These are phyloP conservation scores for Globisporangium uncinulatum DNA, from an alignment of 352 stramenopile species.

Conservation along the genomic window DNA sequence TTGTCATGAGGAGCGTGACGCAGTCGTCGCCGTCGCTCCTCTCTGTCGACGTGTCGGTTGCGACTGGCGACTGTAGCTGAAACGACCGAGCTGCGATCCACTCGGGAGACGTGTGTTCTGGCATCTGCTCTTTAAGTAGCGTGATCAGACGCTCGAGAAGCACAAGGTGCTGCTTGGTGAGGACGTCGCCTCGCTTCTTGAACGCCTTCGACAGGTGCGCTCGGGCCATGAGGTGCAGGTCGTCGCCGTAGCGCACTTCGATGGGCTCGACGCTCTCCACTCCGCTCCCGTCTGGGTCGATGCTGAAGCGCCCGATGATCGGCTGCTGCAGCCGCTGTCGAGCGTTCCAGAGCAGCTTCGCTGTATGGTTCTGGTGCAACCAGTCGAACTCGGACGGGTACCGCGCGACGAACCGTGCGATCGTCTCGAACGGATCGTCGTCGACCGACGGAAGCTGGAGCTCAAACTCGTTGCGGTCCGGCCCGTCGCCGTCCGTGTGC, in stretches of 20 bases:
- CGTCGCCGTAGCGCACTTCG: conserved; percentile 33
- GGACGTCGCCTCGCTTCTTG: background rate
- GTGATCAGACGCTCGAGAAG: conserved; percentile 2
- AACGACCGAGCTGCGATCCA: conserved; percentile 23
- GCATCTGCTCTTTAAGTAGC: conserved; percentile 1
- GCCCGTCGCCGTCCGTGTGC: background rate
- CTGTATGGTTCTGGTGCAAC: conserved; percentile 23
- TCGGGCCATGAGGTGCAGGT: conserved; percentile 28
- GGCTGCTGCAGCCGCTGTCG: conserved; percentile 14
- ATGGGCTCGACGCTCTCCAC: conserved; percentile 4
- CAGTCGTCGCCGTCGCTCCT: conserved; percentile 6
- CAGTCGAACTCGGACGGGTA: conserved; percentile 15
- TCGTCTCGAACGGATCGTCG: conserved; percentile 21
- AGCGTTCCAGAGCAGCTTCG: conserved; percentile 32
- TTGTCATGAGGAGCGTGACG: conserved; percentile 50
- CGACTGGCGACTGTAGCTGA: background rate
- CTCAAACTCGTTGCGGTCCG: background rate
- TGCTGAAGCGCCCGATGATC: conserved; percentile 12
- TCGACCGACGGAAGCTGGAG: background rate
- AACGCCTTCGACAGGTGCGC: conserved; percentile 11
- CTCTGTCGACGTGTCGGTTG: background rate
- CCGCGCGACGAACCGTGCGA: conserved; percentile 6
- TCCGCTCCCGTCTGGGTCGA: background rate
- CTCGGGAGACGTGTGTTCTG: conserved; percentile 8
- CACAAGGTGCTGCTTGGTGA: background rate